Percentiles rank a stretch among this genome's conserved stretches.
Conservation (phyloP, 345 rosid species). For the Eutrema japonicum region DNA sequence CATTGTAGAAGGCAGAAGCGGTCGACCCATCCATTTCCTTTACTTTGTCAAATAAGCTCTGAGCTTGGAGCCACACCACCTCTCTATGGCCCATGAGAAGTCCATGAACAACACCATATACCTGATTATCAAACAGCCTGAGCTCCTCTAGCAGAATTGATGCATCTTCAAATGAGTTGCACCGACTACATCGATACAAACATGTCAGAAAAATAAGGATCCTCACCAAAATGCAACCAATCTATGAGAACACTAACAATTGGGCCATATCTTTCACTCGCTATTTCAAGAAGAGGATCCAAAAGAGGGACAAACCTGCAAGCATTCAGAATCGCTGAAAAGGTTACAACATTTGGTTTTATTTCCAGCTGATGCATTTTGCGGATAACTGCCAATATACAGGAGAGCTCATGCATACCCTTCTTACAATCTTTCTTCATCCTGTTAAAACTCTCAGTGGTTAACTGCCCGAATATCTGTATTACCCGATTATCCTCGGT, state of each 20-base stretch:
- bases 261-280: not conserved
- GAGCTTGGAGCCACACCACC: constrained; percentile 80
- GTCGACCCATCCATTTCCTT: constrained; percentile 80
- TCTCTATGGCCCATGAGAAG: constrained; percentile 87
- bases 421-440: constrained; percentile 53
- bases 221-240: constrained; percentile 1
- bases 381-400: constrained; percentile 77
- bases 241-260: not conserved
- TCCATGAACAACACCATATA: constrained; percentile 93
- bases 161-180: constrained; percentile 92
- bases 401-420: constrained; percentile 64
- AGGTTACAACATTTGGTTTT: constrained; percentile 94
- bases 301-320: constrained; percentile 67
- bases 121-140: constrained; percentile 74
- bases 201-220: constrained; percentile 1
- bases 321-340: constrained; percentile 91
- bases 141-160: constrained; percentile 90
- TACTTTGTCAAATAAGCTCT: constrained; percentile 80
- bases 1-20: constrained; percentile 92
- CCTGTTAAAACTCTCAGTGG: constrained; percentile 56
- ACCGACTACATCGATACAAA: constrained; percentile 64
- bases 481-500: constrained; percentile 57
- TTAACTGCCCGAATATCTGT: constrained; percentile 70
- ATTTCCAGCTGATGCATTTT: constrained; percentile 87
- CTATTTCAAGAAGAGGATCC: constrained; percentile 22